A percentile compares a stretch with the other conserved stretches of the same genome.
phyloP scores from a whole-genome alignment of 352 stramenopile species.

The Pythium periplocum region DNA sequence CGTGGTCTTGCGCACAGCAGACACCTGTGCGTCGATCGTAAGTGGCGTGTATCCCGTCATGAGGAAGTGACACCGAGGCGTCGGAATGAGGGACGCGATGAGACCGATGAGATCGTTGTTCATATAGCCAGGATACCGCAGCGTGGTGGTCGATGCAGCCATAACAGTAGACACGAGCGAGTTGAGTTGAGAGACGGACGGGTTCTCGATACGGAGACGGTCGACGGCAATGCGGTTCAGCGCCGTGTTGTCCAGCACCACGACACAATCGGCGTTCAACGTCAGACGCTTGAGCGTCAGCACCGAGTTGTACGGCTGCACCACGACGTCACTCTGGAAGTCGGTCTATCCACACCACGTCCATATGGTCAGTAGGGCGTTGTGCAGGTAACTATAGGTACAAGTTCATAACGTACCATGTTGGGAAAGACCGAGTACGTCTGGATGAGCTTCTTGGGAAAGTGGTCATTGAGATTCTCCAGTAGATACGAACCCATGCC shows the following conservation, averaged over 20 bases:
- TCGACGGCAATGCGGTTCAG: constrained; percentile 96
- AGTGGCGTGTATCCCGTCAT: constrained; percentile 99
- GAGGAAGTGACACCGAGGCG: constrained; percentile 98
- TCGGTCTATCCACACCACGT: constrained; percentile 31
- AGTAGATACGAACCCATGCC: constrained; percentile 99
- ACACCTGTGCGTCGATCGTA: constrained; percentile 89
- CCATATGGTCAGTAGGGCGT: not conserved
- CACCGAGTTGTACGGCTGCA: constrained; percentile 99
- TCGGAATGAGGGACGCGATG: constrained; percentile 97
- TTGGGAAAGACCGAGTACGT: constrained; percentile 99
- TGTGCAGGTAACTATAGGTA: not conserved
- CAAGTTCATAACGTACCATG: constrained; percentile 42
- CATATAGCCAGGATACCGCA: constrained; percentile 98
- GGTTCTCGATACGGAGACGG: constrained; percentile 94
- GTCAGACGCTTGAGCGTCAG: constrained; percentile 98
- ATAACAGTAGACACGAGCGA: constrained; percentile 99
- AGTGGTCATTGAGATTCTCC: constrained; percentile 99
- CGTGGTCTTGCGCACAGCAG: constrained; percentile 96
- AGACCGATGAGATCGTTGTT: constrained; percentile 99
- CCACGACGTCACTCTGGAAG: constrained; percentile 95
- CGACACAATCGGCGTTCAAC: constrained; percentile 97
- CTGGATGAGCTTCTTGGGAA: constrained; percentile 99
- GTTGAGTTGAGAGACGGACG: constrained; percentile 96
- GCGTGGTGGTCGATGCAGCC: constrained; percentile 97
- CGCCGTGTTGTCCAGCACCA: constrained; percentile 99